These are phyloP conservation scores for Lepiota venenata DNA, from an alignment of 768 basidiomycete species.

Conservation along the genomic window DNA sequence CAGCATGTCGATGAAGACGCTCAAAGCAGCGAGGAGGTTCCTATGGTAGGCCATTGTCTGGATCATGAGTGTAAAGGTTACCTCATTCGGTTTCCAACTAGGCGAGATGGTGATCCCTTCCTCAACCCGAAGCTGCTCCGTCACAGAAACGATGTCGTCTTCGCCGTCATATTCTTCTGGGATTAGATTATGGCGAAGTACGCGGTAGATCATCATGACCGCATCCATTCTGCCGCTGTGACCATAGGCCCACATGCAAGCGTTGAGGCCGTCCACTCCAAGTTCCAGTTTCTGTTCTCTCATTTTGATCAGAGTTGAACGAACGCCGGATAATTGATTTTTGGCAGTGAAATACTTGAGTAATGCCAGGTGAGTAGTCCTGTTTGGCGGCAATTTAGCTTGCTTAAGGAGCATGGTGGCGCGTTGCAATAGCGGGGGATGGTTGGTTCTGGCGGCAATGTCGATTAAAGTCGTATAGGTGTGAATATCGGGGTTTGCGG, in stretches of 20 bases:
- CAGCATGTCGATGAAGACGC: conserved; percentile 67
- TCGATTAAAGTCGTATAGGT: conserved; percentile 69
- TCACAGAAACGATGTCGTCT: conserved; percentile 32
- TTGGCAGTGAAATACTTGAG: conserved; percentile 51
- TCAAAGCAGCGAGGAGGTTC: conserved; percentile 51
- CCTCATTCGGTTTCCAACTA: conserved; percentile 50
- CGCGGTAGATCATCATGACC: conserved; percentile 58
- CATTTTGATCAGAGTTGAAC: conserved; percentile 53
- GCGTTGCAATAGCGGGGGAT: conserved; percentile 38
- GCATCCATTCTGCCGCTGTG: conserved; percentile 48
- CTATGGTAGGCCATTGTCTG: conserved; percentile 74
- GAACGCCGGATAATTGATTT: conserved; percentile 48
- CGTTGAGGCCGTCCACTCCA: conserved; percentile 65
- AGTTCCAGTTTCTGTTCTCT: conserved; percentile 45
- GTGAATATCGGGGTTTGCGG: conserved; percentile 54
- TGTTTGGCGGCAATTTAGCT: conserved; percentile 54
- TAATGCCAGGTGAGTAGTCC: conserved; percentile 59
- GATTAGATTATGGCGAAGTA: conserved; percentile 51
- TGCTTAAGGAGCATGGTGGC: conserved; percentile 50
- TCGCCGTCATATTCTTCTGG: conserved; percentile 31
- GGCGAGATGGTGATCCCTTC: conserved; percentile 43
- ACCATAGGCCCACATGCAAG: conserved; percentile 68
- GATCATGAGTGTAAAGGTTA: conserved; percentile 68
- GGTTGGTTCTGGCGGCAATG: conserved; percentile 53
- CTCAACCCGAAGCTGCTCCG: conserved; percentile 34